phyloP scores from a whole-genome alignment of 225 moss, liverwort and hornwort genomes.

The Straminergon stramineum region DNA sequence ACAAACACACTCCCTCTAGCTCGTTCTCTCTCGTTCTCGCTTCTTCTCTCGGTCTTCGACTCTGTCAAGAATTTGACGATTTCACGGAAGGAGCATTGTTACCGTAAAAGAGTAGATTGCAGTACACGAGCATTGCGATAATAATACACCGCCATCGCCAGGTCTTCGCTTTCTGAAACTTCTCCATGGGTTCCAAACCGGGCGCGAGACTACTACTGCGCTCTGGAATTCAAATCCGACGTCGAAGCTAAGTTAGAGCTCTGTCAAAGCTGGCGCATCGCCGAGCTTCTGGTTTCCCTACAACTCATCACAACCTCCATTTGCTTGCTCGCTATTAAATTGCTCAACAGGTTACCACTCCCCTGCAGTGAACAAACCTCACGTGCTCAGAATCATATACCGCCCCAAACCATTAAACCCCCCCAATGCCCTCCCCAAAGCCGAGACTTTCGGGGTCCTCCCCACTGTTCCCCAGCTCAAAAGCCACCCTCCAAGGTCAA shows the following conservation, averaged over 20 bases:
- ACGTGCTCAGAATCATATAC: background rate
- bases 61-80: background rate
- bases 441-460: background rate
- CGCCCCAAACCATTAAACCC: too few species aligned
- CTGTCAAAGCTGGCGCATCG: background rate
- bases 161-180: background rate
- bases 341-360: background rate
- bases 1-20: too few species aligned
- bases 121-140: conserved; percentile 12
- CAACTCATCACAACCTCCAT: background rate
- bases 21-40: background rate
- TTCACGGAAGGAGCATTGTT: background rate
- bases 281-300: background rate
- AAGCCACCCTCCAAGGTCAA: background rate
- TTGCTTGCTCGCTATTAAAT: background rate
- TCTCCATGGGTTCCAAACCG: background rate
- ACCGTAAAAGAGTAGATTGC: conserved; percentile 16
- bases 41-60: background rate
- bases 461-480: background rate
- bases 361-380: background rate
- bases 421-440: background rate
- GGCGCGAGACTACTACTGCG: background rate
- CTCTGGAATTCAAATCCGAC: background rate
- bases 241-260: background rate
- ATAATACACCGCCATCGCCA: conserved; percentile 3